Conservation (phyloP, 2,329 filamentous ascomycete species). For the Penicillium sp. region DNA sequence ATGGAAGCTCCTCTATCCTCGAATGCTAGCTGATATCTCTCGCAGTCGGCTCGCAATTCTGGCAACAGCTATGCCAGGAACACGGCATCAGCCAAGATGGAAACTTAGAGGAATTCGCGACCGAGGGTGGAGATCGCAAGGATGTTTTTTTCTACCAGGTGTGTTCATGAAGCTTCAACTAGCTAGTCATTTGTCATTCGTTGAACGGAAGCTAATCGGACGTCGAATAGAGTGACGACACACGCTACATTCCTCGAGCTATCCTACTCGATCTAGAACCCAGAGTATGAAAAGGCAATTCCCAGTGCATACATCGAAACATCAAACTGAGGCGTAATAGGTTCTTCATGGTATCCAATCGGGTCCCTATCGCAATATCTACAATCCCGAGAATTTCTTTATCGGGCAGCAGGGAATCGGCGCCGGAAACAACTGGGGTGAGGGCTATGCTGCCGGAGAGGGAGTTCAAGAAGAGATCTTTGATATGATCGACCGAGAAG, state of each 20-base stretch:
- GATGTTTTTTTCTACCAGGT: conserved; percentile 97
- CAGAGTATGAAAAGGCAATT: conserved; percentile 64
- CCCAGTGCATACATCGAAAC: too few relatives aligned
- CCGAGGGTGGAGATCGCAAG: conserved; percentile 93
- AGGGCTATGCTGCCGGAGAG: conserved; percentile 90
- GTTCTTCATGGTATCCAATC: conserved; percentile 90
- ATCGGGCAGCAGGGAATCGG: conserved; percentile 89
- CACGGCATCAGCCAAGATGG: conserved; percentile 97
- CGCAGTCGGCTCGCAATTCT: conserved; percentile 91
- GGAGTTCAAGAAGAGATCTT: conserved; percentile 92
- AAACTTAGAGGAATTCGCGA: conserved; percentile 95
- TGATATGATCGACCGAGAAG: conserved; percentile 98
- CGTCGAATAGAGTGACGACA: conserved; percentile 76
- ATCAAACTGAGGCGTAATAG: conserved; percentile 32
- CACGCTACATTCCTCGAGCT: conserved; percentile 91
- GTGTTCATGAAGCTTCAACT: not conserved
- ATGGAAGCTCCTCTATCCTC: too few relatives aligned
- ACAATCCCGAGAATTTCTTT: conserved; percentile 99
- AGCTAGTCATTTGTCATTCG: not conserved
- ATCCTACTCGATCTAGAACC: conserved; percentile 95
- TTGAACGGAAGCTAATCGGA: conserved; percentile 6
- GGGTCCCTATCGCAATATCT: conserved; percentile 94
- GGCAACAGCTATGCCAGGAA: conserved; percentile 97
- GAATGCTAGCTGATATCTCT: not conserved
- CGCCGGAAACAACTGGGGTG: conserved; percentile 97